These are phyloP conservation scores for Fusarium oxysporum DNA, from an alignment of 2,329 filamentous ascomycete genomes.

Conservation along the genomic window DNA sequence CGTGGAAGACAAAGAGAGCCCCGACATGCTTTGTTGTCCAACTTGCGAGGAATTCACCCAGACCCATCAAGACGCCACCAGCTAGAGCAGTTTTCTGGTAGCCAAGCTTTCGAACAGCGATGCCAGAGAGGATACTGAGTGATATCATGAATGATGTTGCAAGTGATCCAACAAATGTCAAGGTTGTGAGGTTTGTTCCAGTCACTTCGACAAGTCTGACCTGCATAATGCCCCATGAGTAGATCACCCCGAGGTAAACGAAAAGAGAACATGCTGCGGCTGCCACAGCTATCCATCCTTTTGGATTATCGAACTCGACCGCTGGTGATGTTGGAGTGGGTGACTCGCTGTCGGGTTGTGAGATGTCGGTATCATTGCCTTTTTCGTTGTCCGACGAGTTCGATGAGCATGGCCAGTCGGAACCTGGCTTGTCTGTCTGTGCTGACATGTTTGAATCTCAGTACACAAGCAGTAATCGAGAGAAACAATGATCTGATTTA, in stretches of 20 bases:
- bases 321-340: not conserved
- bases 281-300: conserved; percentile 33
- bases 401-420: not conserved
- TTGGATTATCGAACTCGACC: conserved; percentile 24
- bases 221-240: conserved; percentile 50
- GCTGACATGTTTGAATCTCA: not conserved
- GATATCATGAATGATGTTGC: conserved; percentile 46
- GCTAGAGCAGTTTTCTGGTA: conserved; percentile 41
- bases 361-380: conserved; percentile 2
- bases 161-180: conserved; percentile 47
- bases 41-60: conserved; percentile 47
- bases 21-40: conserved; percentile 42
- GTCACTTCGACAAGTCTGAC: conserved; percentile 44
- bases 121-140: conserved; percentile 34
- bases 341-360: not conserved
- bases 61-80: conserved; percentile 44
- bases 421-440: fast-evolving
- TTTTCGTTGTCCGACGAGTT: conserved; percentile 31
- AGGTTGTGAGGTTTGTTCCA: conserved; percentile 38
- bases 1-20: conserved; percentile 44
- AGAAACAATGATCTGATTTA: not conserved
- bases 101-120: conserved; percentile 37
- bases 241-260: conserved; percentile 48
- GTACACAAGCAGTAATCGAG: fast-evolving
- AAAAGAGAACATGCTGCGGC: conserved; percentile 43